Percentiles rank a stretch among this genome's conserved stretches.
Conservation (phyloP, 2,329 filamentous ascomycete genomes). For the Sporothrix inflata region DNA sequence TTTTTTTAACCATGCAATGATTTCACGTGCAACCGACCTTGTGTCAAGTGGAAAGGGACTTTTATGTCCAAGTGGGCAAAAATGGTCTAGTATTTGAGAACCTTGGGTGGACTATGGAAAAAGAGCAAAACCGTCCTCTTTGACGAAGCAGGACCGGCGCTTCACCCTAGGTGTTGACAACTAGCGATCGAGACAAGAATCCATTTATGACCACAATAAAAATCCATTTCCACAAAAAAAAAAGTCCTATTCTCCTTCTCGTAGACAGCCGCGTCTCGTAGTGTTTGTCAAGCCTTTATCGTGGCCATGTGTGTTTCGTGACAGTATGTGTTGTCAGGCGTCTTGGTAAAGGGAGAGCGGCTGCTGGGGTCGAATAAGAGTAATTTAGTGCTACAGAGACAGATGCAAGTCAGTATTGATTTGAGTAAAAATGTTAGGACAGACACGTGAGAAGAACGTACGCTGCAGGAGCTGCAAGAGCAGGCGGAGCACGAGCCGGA, state of each 20-base stretch:
- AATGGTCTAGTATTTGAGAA: slow-evolving; percentile 11
- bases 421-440: no score
- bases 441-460: slow-evolving; percentile 14
- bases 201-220: neutral
- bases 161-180: neutral
- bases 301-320: neutral
- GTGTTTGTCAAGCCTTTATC: neutral
- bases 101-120: neutral
- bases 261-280: neutral
- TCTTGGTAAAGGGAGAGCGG: neutral
- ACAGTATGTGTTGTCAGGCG: neutral
- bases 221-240: neutral
- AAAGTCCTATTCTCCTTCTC: neutral
- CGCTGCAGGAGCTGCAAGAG: slow-evolving; percentile 34
- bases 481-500: slow-evolving; percentile 34
- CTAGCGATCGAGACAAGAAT: neutral
- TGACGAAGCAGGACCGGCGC: neutral
- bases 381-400: slow-evolving; percentile 24
- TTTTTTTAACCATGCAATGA: neutral
- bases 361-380: neutral
- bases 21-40: neutral
- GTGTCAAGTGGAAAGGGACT: neutral
- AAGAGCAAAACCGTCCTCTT: neutral
- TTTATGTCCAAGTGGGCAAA: neutral
- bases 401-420: slow-evolving; percentile 40